phyloP scores from a whole-genome alignment of 345 rosid species.

The Heritiera littoralis region DNA sequence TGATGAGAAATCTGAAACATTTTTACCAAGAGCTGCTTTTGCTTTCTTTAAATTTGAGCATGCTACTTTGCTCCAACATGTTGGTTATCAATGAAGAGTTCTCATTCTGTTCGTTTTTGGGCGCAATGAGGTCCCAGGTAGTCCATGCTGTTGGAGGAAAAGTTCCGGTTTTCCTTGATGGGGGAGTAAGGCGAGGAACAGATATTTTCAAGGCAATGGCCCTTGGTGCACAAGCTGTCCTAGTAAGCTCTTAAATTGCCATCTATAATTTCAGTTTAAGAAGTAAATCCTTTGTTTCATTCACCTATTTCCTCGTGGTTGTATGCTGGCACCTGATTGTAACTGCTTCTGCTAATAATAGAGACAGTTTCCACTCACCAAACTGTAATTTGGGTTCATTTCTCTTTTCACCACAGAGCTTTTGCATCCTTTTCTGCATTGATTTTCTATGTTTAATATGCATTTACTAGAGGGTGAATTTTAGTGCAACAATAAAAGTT shows the following conservation, averaged over 20 bases:
- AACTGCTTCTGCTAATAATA: not conserved
- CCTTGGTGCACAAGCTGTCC: constrained; percentile 86
- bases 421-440: not conserved
- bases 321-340: not conserved
- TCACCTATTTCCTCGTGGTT: not conserved
- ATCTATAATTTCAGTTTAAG: not conserved
- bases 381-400: not conserved
- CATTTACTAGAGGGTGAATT: too few relatives aligned
- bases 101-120: not conserved
- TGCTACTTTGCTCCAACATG: not conserved
- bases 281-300: not conserved
- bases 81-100: not conserved
- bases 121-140: constrained; percentile 43
- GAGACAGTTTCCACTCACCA: not conserved
- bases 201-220: constrained; percentile 89
- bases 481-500: too few relatives aligned
- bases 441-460: not conserved
- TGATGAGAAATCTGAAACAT: not conserved
- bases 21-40: too few relatives aligned
- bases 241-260: constrained; percentile 45
- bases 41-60: too few relatives aligned
- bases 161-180: constrained; percentile 78
- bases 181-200: constrained; percentile 82
- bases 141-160: constrained; percentile 73
- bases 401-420: not conserved